Evolutionary conservation across 2,329 filamentous ascomycete species (phyloP).

Genomic region (Aspergillus phoenicis): DNA sequence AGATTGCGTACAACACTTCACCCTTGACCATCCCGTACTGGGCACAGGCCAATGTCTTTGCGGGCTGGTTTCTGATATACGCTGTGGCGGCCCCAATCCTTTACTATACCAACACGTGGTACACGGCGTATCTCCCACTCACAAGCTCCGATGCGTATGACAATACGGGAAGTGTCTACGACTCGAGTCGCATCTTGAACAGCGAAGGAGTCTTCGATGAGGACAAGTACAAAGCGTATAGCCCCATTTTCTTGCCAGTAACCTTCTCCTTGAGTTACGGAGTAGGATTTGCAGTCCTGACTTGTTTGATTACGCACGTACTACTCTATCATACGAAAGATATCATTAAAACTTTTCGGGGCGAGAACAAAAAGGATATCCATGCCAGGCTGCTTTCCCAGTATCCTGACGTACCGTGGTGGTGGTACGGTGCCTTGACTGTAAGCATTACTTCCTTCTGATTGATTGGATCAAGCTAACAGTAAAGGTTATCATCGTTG

Average conservation of each 20-base stretch:
- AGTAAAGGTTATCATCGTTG: conserved; percentile 47
- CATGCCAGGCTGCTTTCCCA: conserved; percentile 40
- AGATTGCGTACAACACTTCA: conserved; percentile 30
- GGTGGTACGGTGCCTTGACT: conserved; percentile 42
- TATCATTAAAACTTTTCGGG: conserved; percentile 22
- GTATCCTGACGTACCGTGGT: conserved; percentile 41
- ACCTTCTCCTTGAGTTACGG: conserved; percentile 58
- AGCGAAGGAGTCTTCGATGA: conserved; percentile 56
- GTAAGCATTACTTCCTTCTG: conserved; percentile 5
- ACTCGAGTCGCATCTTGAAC: conserved; percentile 60
- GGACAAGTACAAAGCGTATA: conserved; percentile 61
- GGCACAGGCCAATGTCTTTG: conserved; percentile 44
- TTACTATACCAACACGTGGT: conserved; percentile 36
- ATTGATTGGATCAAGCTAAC: no score
- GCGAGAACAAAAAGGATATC: conserved; percentile 38
- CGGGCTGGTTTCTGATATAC: conserved; percentile 40
- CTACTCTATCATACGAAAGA: conserved; percentile 27
- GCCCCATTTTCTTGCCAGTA: conserved; percentile 61
- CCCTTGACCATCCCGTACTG: conserved; percentile 38
- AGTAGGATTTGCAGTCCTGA: conserved; percentile 64
- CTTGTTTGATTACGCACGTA: conserved; percentile 44
- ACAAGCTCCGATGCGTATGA: conserved; percentile 34
- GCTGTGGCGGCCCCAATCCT: conserved; percentile 39
- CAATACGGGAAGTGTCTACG: conserved; percentile 56
- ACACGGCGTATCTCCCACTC: conserved; percentile 31